Percentiles rank a stretch among this genome's conserved stretches.
These are phyloP conservation scores for Salicornia ramosissima DNA, from an alignment of 148 eudicot genomes.

Conservation along the genomic window DNA sequence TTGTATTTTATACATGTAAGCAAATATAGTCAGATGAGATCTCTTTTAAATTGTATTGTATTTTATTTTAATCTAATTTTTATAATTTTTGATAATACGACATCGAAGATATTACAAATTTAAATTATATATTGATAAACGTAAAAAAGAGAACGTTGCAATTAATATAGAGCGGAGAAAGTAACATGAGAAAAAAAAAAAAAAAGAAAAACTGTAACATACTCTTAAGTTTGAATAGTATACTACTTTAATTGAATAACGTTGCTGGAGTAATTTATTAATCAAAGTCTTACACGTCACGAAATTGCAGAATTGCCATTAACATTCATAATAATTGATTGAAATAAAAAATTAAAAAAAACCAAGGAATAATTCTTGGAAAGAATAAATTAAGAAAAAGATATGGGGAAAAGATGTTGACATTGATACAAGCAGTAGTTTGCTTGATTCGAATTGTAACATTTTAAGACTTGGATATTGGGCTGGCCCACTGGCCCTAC, in stretches of 20 bases:
- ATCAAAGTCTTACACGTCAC: conserved; percentile 34
- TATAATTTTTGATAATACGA: too few species aligned
- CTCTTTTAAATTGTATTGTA: too few species aligned
- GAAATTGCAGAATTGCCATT: conserved; percentile 23
- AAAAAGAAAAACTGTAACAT: too few species aligned
- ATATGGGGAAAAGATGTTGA: not conserved
- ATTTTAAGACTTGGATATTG: not conserved
- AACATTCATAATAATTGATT: conserved; percentile 7
- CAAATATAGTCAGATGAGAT: too few species aligned
- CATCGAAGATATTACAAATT: too few species aligned
- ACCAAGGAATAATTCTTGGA: too few species aligned
- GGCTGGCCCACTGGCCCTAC: not conserved
- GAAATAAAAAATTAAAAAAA: not conserved
- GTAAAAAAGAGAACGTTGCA: too few species aligned
- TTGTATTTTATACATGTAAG: too few species aligned
- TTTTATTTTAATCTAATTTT: too few species aligned
- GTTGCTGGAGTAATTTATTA: not conserved
- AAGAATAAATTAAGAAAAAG: not conserved
- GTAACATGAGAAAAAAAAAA: too few species aligned
- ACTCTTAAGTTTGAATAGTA: not conserved
- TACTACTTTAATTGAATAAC: not conserved
- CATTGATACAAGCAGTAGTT: not conserved
- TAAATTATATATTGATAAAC: too few species aligned
- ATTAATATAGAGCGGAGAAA: too few species aligned
- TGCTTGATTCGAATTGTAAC: not conserved